Conservation (phyloP, 148 eudicot genomes). For the Euryodendron excelsum region DNA sequence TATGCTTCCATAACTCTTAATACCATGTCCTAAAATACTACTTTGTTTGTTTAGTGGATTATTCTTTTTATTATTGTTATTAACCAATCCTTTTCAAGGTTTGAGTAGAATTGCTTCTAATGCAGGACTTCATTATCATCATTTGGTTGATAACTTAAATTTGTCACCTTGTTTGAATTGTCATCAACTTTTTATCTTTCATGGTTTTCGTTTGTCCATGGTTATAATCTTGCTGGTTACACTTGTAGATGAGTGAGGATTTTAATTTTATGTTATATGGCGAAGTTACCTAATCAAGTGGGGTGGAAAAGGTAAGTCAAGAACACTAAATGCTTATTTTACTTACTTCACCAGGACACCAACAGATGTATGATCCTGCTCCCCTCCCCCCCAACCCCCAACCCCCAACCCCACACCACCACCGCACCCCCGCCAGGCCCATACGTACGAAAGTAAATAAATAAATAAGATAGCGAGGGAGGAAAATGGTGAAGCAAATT, state of each 20-base stretch:
- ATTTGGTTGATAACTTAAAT: neutral
- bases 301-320: neutral
- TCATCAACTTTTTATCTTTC: no score
- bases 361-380: no score
- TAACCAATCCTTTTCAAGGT: neutral
- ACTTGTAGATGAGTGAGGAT: neutral
- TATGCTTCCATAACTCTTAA: constrained; percentile 29
- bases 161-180: neutral
- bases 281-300: neutral
- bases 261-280: neutral
- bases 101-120: neutral
- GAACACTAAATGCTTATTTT: neutral
- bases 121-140: neutral
- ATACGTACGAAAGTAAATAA: no score
- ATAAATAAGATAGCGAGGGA: no score
- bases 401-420: no score
- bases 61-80: constrained; percentile 1
- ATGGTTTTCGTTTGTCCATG: neutral
- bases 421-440: no score
- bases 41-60: neutral
- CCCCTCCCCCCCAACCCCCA: no score
- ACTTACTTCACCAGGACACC: neutral
- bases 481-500: no score
- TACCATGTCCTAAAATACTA: neutral
- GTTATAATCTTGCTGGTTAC: neutral